phyloP scores from a whole-genome alignment of 441 rosid genomes.

The Manihot esculenta region DNA sequence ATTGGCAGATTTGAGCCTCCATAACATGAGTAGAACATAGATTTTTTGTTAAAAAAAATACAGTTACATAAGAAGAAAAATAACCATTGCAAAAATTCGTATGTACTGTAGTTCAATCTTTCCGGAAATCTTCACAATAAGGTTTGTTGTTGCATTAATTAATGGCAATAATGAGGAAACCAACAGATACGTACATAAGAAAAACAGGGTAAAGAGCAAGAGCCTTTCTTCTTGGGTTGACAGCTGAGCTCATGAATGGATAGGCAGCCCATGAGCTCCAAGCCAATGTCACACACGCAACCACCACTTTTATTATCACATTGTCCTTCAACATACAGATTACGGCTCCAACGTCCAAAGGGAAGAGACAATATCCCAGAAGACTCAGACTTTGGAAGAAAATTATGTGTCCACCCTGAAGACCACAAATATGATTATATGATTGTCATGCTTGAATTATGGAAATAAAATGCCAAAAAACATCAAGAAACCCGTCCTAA shows the following conservation, averaged over 20 bases:
- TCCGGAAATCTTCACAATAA: slow-evolving; percentile 10
- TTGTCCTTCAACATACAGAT: slow-evolving; percentile 83
- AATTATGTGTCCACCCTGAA: slow-evolving; percentile 94
- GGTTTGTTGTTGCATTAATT: slow-evolving; percentile 39
- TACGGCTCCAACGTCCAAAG: slow-evolving; percentile 81
- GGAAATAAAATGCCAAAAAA: too few relatives aligned
- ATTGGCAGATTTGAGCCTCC: slow-evolving; percentile 21
- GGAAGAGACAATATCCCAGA: slow-evolving; percentile 88
- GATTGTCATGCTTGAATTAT: neutral
- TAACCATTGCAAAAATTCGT: slow-evolving; percentile 26
- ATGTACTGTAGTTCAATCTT: slow-evolving; percentile 25
- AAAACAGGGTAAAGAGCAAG: slow-evolving; percentile 90
- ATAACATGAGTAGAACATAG: slow-evolving; percentile 11
- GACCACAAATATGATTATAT: slow-evolving; percentile 6
- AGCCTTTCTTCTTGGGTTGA: slow-evolving; percentile 82
- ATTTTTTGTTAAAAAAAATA: neutral
- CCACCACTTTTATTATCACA: slow-evolving; percentile 66
- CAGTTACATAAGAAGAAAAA: slow-evolving; percentile 15
- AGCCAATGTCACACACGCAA: slow-evolving; percentile 78
- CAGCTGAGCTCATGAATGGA: slow-evolving; percentile 95
- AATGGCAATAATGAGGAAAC: slow-evolving; percentile 87
- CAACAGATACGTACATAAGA: slow-evolving; percentile 92
- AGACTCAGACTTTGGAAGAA: slow-evolving; percentile 93
- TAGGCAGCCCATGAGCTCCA: slow-evolving; percentile 99
- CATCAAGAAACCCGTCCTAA: neutral